phyloP scores from a whole-genome alignment of 1,284 basidiomycete genomes.

The Ustilago vetiveriae region DNA sequence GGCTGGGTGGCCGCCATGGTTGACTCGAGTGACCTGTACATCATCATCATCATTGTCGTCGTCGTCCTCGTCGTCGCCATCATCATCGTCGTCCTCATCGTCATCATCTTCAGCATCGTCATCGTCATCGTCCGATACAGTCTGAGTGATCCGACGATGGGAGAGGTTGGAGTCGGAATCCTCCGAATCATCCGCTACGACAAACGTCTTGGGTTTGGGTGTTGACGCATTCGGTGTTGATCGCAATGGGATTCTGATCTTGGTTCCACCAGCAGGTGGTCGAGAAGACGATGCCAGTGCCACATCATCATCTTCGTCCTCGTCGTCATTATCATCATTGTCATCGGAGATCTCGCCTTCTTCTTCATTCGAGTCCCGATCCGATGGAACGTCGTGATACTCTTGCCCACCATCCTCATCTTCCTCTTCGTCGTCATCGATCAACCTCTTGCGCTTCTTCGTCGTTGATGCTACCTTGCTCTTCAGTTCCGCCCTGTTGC shows the following conservation, averaged over 20 bases:
- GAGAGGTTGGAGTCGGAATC: constrained; percentile 16
- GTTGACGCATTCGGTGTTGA: constrained; percentile 1
- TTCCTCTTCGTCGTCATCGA: constrained; percentile 41
- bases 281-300: constrained; percentile 12
- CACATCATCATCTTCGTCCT: constrained; percentile 34
- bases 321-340: constrained; percentile 19
- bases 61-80: constrained; percentile 32
- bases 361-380: constrained; percentile 27
- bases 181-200: constrained; percentile 24
- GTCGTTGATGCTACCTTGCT: neutral
- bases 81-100: constrained; percentile 19
- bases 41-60: constrained; percentile 25
- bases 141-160: neutral
- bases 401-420: constrained; percentile 7
- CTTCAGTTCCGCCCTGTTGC: neutral
- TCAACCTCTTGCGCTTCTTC: constrained; percentile 23
- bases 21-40: constrained; percentile 19
- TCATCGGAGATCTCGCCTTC: constrained; percentile 43
- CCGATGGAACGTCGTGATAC: constrained; percentile 16
- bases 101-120: constrained; percentile 21
- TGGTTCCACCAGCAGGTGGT: constrained; percentile 5
- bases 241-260: constrained; percentile 19
- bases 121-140: constrained; percentile 29
- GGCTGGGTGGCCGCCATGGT: neutral
- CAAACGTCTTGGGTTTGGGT: constrained; percentile 14